Conservation (phyloP, 306 rosid species). For the Begonia fuchsioides region DNA sequence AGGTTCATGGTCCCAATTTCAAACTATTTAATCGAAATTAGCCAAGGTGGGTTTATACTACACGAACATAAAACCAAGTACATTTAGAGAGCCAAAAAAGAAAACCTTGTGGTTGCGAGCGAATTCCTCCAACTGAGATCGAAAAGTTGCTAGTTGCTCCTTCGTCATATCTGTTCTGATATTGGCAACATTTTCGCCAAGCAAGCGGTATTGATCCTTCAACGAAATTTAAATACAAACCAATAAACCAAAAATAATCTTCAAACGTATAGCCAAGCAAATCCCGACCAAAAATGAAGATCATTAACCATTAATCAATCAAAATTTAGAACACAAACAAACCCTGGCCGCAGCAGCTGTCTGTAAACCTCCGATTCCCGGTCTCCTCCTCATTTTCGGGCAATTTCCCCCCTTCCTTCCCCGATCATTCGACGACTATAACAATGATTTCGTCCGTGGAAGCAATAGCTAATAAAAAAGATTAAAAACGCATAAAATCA, state of each 20-base stretch:
- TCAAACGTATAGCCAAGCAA: not conserved
- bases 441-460: too few relatives aligned
- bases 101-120: conserved; percentile 83
- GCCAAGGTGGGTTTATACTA: too few relatives aligned
- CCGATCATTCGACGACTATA: too few relatives aligned
- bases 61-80: not conserved
- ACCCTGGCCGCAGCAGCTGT: conserved; percentile 77
- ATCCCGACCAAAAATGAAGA: not conserved
- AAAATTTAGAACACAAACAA: not conserved
- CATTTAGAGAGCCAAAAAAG: not conserved
- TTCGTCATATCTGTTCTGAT: conserved; percentile 82
- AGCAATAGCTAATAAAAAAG: too few relatives aligned
- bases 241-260: not conserved
- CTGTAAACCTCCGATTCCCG: conserved; percentile 88
- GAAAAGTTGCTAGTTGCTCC: conserved; percentile 87
- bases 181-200: conserved; percentile 96
- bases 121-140: conserved; percentile 85
- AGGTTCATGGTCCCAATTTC: too few relatives aligned
- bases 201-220: conserved; percentile 61
- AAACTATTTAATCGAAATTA: too few relatives aligned
- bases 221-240: not conserved
- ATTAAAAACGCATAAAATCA: too few relatives aligned
- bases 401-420: not conserved
- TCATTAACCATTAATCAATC: not conserved
- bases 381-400: conserved; percentile 62